These are phyloP conservation scores for Dalechampia spathulata DNA, from an alignment of 441 rosid genomes.

Conservation along the genomic window DNA sequence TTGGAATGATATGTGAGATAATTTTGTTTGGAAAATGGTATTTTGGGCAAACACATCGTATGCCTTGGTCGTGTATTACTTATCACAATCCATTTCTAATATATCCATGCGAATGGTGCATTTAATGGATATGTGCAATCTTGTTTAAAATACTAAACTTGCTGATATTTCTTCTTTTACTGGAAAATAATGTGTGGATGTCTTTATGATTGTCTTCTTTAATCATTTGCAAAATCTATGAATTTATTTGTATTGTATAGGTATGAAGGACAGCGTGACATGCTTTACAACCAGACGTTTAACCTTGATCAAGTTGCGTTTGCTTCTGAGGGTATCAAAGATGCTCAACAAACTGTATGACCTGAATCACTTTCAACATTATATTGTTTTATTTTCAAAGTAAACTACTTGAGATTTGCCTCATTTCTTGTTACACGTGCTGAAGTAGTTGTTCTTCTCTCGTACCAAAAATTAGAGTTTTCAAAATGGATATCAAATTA, in stretches of 20 bases:
- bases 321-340: constrained; percentile 93
- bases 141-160: too few relatives aligned
- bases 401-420: background rate
- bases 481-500: background rate
- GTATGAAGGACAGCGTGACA: constrained; percentile 98
- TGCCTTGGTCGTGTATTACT: too few relatives aligned
- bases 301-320: constrained; percentile 98
- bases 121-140: too few relatives aligned
- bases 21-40: too few relatives aligned
- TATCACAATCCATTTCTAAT: too few relatives aligned
- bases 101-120: too few relatives aligned
- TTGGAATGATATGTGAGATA: too few relatives aligned
- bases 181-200: background rate
- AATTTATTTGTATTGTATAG: constrained; percentile 27
- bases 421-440: background rate
- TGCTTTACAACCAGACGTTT: constrained; percentile 92
- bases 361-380: background rate
- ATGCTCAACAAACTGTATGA: constrained; percentile 95
- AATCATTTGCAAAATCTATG: background rate
- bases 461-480: background rate
- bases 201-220: background rate
- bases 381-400: background rate
- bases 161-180: too few relatives aligned
- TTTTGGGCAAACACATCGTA: too few relatives aligned
- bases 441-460: background rate